Percentiles rank a stretch among this genome's conserved stretches.
phyloP scores from a whole-genome alignment of 2,329 filamentous ascomycete species.

The Curvularia sp. region DNA sequence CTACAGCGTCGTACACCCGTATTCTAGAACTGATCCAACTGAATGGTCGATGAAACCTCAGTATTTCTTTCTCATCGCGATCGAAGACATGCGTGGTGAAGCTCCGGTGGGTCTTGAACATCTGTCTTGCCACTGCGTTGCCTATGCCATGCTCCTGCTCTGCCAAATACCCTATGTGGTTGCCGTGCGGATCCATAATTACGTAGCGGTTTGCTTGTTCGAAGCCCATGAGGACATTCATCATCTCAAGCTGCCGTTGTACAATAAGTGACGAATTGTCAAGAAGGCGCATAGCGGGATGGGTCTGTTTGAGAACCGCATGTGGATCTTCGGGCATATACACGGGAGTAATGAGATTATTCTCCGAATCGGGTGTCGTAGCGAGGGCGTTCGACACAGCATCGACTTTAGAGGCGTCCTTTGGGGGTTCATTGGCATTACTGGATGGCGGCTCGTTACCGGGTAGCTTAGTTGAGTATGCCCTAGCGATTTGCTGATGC shows the following conservation, averaged over 20 bases:
- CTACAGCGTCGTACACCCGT: slow-evolving; percentile 48
- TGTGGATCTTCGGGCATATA: slow-evolving; percentile 67
- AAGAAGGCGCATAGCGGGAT: slow-evolving; percentile 65
- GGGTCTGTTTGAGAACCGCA: slow-evolving; percentile 64
- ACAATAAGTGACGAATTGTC: slow-evolving; percentile 68
- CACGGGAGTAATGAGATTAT: slow-evolving; percentile 65
- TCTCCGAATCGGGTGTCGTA: slow-evolving; percentile 51
- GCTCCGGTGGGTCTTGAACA: slow-evolving; percentile 67
- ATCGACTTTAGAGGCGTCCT: slow-evolving; percentile 46
- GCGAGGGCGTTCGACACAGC: slow-evolving; percentile 57
- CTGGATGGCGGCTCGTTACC: slow-evolving; percentile 15
- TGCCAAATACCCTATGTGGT: slow-evolving; percentile 69
- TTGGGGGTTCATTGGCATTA: slow-evolving; percentile 18
- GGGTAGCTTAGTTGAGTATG: slow-evolving; percentile 22
- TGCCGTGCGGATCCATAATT: slow-evolving; percentile 69
- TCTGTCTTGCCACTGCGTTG: slow-evolving; percentile 64
- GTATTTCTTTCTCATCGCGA: slow-evolving; percentile 64
- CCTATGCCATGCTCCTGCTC: slow-evolving; percentile 68
- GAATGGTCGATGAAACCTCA: slow-evolving; percentile 69
- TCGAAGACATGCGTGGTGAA: slow-evolving; percentile 73
- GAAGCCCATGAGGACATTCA: slow-evolving; percentile 71
- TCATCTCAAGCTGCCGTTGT: slow-evolving; percentile 69
- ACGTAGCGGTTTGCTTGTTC: slow-evolving; percentile 72
- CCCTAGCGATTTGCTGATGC: slow-evolving; percentile 18
- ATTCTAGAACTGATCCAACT: slow-evolving; percentile 68